Base-by-base conservation (phyloP, 2,329 filamentous ascomycete genomes). In the Clonostachys byssicola region DNA sequence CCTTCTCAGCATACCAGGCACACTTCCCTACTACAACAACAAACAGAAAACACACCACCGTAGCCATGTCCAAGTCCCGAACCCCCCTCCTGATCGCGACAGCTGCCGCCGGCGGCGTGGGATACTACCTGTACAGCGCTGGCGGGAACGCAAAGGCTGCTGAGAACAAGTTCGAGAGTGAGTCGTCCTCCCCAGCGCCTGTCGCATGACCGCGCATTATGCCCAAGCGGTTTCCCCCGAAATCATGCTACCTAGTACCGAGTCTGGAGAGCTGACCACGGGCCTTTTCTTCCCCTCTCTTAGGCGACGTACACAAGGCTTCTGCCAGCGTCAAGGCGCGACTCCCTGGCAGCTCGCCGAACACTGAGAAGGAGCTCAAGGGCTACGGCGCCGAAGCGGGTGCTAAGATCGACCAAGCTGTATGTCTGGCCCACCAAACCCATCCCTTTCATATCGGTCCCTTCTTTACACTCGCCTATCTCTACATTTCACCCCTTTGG, bases 41-140 rank as follows among this genome's bases (percentile, higher is more conserved):
- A 30, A 6, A 30, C 9, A 30, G 23, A 8, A 30, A 30, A 30
- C 23, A 30, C 23, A 30, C 44, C 49, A 53, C 45, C 44, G 51
- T 55, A 53, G 67, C 43, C 54, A 78, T 77, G 74, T 73, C 72
- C 54, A 66, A 62, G 51, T 74, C 74, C 44, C 69, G 69, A 55
- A 56, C 68, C 40, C 75, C 77, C 55, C 56, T 75, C 54, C 60
- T 73, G 57, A 61, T 86, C 57, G 86, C 85, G 57, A 68, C 83
- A 55, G 80, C 75, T 50, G 83, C 81, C 54, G 85, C 78, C 34
- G 81, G 80, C 58, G 86, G 83, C 54, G 73, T 84, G 49, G 90
- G 88, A 40, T 97, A 96, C 78, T 97, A 97, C 75, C 80, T 97
- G 52, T 99, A 95, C 77, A 77, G 72, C 45, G 87, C 92, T 14